These are phyloP conservation scores for Candida arabinofermentans DNA, from an alignment of 805 yeast species.

Conservation along the genomic window DNA sequence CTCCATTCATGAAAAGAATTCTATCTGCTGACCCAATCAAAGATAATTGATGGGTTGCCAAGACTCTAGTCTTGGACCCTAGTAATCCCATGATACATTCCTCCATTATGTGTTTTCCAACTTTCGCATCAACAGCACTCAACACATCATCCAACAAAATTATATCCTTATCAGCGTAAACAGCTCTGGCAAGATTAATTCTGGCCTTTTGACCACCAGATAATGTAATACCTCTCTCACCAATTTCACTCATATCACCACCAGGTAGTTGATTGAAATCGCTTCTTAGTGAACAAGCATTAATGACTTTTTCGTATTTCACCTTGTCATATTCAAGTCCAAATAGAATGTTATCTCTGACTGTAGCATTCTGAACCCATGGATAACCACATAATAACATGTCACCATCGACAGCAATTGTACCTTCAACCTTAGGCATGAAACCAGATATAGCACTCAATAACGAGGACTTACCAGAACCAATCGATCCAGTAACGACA, in stretches of 20 bases:
- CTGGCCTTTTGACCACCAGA: conserved; percentile 93
- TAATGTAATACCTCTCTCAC: conserved; percentile 79
- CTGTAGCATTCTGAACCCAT: conserved; percentile 82
- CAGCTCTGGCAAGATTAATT: conserved; percentile 72
- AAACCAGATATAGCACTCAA: conserved; percentile 68
- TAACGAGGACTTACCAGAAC: conserved; percentile 76
- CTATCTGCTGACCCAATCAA: conserved; percentile 65
- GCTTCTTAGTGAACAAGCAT: conserved; percentile 61
- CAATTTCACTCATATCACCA: conserved; percentile 77
- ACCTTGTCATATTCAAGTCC: conserved; percentile 51
- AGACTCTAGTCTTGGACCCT: conserved; percentile 54
- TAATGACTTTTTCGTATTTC: conserved; percentile 50
- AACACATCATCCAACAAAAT: conserved; percentile 70
- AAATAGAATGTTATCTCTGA: conserved; percentile 68
- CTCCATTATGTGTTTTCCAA: conserved; percentile 73
- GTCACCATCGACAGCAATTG: conserved; percentile 48
- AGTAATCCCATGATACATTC: conserved; percentile 60
- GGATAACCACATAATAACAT: conserved; percentile 57
- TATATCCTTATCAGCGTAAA: conserved; percentile 64
- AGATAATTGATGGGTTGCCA: conserved; percentile 82
- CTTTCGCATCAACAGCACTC: conserved; percentile 80
- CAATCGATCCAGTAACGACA: conserved; percentile 70
- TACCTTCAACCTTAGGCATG: conserved; percentile 56
- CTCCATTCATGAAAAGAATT: conserved; percentile 61
- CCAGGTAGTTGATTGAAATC: conserved; percentile 68